These are phyloP conservation scores for Phytophthora aleatoria DNA, from an alignment of 352 stramenopile genomes.

Conservation along the genomic window DNA sequence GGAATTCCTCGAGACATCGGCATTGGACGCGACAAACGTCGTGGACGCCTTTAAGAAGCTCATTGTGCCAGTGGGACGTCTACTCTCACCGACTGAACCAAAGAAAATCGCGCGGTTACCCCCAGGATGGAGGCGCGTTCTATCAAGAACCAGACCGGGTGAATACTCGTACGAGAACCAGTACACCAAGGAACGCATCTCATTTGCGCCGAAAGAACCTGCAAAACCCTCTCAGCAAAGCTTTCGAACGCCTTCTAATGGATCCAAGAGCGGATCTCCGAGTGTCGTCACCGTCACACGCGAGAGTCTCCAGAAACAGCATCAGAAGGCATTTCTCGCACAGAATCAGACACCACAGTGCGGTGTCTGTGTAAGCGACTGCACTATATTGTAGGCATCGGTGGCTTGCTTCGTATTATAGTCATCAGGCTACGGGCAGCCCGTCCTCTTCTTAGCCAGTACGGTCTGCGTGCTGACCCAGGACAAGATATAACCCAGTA, in stretches of 20 bases:
- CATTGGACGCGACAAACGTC: slow-evolving; percentile 86
- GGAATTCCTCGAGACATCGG: slow-evolving; percentile 89
- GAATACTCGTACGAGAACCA: slow-evolving; percentile 91
- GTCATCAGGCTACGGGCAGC: slow-evolving; percentile 29
- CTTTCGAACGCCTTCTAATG: slow-evolving; percentile 50
- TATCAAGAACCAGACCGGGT: slow-evolving; percentile 82
- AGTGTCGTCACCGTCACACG: slow-evolving; percentile 73
- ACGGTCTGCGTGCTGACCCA: slow-evolving; percentile 25
- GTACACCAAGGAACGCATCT: slow-evolving; percentile 89
- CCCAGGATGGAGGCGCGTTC: slow-evolving; percentile 75
- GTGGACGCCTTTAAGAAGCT: slow-evolving; percentile 89
- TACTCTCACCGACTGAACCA: slow-evolving; percentile 68
- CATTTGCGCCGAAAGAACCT: slow-evolving; percentile 83
- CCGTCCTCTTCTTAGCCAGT: slow-evolving; percentile 7
- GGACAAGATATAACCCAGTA: slow-evolving; percentile 14
- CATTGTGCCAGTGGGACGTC: slow-evolving; percentile 81
- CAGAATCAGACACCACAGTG: slow-evolving; percentile 74
- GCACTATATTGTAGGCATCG: slow-evolving; percentile 61
- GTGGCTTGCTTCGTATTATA: slow-evolving; percentile 15
- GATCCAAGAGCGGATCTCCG: slow-evolving; percentile 36
- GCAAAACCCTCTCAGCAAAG: slow-evolving; percentile 89
- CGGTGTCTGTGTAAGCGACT: slow-evolving; percentile 54
- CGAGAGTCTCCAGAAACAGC: slow-evolving; percentile 84
- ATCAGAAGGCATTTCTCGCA: slow-evolving; percentile 81
- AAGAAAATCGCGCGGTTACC: slow-evolving; percentile 74